phyloP scores from a whole-genome alignment of 495 filamentous ascomycete species.

The Lindgomyces ingoldianus region DNA sequence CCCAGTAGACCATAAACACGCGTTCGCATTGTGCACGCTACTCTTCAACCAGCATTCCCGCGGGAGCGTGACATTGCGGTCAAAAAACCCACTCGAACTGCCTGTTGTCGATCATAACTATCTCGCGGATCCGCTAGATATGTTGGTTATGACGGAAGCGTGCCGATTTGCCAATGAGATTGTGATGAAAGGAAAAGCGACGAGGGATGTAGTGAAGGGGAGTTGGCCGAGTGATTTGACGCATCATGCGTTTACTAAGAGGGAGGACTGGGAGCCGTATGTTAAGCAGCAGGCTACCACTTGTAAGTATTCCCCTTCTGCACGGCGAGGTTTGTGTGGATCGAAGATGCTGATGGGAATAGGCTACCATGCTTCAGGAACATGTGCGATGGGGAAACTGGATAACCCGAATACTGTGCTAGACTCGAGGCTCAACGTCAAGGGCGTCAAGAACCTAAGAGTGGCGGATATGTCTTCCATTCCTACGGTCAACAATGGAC shows the following conservation, averaged over 20 bases:
- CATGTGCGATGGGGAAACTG: slow-evolving; percentile 26
- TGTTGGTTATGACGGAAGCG: slow-evolving; percentile 35
- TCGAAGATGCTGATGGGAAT: slow-evolving; percentile 34
- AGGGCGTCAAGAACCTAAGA: slow-evolving; percentile 19
- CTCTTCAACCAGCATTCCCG: slow-evolving; percentile 43
- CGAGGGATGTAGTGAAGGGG: slow-evolving; percentile 58
- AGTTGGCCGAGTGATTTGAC: slow-evolving; percentile 53
- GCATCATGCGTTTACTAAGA: slow-evolving; percentile 51
- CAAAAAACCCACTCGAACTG: slow-evolving; percentile 55
- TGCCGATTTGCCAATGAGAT: slow-evolving; percentile 52
- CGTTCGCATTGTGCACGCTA: slow-evolving; percentile 43
- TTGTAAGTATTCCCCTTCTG: slow-evolving; percentile 44
- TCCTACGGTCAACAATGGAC: slow-evolving; percentile 56
- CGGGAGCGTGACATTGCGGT: slow-evolving; percentile 59
- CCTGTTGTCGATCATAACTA: slow-evolving; percentile 61
- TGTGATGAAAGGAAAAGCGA: slow-evolving; percentile 54
- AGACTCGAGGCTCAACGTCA: slow-evolving; percentile 19
- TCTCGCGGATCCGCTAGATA: slow-evolving; percentile 44
- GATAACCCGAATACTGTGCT: slow-evolving; percentile 14
- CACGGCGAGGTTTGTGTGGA: background rate
- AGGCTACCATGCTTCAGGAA: slow-evolving; percentile 41
- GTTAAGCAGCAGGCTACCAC: slow-evolving; percentile 56
- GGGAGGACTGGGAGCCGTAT: slow-evolving; percentile 53
- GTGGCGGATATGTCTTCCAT: slow-evolving; percentile 51
- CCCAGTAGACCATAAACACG: slow-evolving; percentile 27